Evolutionary conservation across 2,329 filamentous ascomycete species (phyloP), one percentile per base, ranked within the genome.

Genomic region (Lojkania enalia): DNA sequence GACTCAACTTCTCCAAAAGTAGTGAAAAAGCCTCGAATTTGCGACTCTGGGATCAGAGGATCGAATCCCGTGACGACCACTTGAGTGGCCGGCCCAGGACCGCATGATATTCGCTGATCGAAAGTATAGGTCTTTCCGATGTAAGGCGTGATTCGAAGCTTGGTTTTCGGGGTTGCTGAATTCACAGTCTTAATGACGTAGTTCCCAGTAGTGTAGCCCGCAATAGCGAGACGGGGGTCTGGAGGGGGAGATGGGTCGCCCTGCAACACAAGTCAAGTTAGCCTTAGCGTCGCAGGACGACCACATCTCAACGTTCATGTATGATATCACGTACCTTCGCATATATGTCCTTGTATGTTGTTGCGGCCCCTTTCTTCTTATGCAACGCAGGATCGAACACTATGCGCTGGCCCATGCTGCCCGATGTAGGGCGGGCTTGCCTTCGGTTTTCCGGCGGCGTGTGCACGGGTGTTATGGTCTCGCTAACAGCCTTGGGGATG

Each of bases 41-140:
- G 88, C 43, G 83, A 81, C 58, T 95, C 88, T 11, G 89, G 82
- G 30, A 88, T 86, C 53, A 97, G 76, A 5, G 92, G 91, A 69
- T 97, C 94, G 67, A 96, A 96, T n/a, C 90, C 90, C n/a, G 85
- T 91, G 15, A 96, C 90, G 3, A 97, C 86, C 37, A 99, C 84
- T 66, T 96, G 90, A 2, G 87, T 90, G 2, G 94, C 89, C 12
- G 92, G 92, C 0, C 90, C 90, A 18, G 90, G 89, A 0, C 91
- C 92, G 58, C 95, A 83, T 2, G 92, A 95, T 3, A 89, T 90
- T 58, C 83, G 84, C 4, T 84, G 74, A 66, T 97, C 91, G 70
- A 90, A 94, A 19, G 82, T 72, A 70, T 95, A 96, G 16, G 87
- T 86, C 65, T 84, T 88, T 39, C 96, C 74, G 49, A 86, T 85